Percentiles rank a stretch among this genome's conserved stretches.
phyloP scores from a whole-genome alignment of 2,329 filamentous ascomycete genomes.

The Colletotrichum musicola region DNA sequence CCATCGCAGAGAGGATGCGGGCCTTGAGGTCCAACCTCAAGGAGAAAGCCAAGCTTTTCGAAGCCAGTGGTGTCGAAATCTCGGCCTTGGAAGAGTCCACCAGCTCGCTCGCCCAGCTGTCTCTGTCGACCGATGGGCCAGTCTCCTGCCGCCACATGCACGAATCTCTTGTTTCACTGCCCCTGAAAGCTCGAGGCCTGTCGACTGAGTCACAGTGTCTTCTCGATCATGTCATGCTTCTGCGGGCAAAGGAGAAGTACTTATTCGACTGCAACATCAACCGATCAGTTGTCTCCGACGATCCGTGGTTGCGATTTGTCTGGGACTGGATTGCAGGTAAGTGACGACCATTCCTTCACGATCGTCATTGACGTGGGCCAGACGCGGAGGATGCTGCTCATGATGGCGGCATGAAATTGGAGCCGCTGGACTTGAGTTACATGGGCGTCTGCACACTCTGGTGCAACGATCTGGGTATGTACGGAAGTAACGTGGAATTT shows the following conservation, averaged over 20 bases:
- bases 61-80: conserved; percentile 41
- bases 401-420: conserved; percentile 77
- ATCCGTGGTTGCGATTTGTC: conserved; percentile 81
- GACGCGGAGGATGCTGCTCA: conserved; percentile 74
- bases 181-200: conserved; percentile 59
- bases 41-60: conserved; percentile 37
- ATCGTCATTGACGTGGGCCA: conserved; percentile 46
- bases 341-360: conserved; percentile 43
- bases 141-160: conserved; percentile 68
- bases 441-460: conserved; percentile 81
- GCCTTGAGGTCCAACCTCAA: conserved; percentile 53
- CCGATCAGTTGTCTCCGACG: conserved; percentile 74
- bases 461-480: conserved; percentile 74
- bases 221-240: conserved; percentile 69
- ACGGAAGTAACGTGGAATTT: background rate
- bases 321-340: conserved; percentile 81
- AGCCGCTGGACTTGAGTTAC: conserved; percentile 79
- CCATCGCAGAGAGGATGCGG: conserved; percentile 63
- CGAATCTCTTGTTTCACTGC: conserved; percentile 64
- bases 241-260: conserved; percentile 72
- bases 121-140: conserved; percentile 51
- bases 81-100: conserved; percentile 42
- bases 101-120: conserved; percentile 52
- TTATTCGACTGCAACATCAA: conserved; percentile 76
- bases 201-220: conserved; percentile 64